A percentile compares a stretch with the other conserved stretches of the same genome.
These are phyloP conservation scores for Boletus vermiculosoides DNA, from an alignment of 768 basidiomycete genomes.

Conservation along the genomic window DNA sequence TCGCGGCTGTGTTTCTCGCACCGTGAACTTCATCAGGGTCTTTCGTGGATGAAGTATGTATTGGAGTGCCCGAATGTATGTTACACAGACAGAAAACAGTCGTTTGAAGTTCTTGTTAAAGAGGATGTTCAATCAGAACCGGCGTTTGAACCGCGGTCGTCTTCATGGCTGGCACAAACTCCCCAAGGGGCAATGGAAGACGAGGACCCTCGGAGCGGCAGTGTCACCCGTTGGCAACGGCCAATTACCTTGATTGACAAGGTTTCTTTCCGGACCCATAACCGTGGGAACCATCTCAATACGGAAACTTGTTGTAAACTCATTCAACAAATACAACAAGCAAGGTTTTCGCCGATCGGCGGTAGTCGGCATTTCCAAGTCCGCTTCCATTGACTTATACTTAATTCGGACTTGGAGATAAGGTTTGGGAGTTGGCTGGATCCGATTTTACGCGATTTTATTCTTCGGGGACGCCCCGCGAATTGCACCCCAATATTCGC, in stretches of 20 bases:
- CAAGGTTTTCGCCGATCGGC: too few species aligned
- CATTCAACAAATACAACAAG: too few species aligned
- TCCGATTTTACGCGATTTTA: not conserved
- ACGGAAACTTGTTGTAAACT: too few species aligned
- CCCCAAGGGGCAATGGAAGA: not conserved
- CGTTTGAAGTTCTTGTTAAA: not conserved
- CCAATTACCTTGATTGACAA: too few species aligned
- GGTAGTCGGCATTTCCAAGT: too few species aligned
- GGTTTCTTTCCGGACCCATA: too few species aligned
- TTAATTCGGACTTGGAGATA: not conserved
- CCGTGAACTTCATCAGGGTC: not conserved
- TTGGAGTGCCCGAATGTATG: not conserved
- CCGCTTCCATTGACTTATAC: too few species aligned
- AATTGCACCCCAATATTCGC: not conserved
- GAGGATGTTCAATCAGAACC: not conserved
- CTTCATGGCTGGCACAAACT: not conserved
- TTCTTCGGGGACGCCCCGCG: not conserved
- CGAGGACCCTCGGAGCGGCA: not conserved
- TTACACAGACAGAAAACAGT: not conserved
- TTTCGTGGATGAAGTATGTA: not conserved
- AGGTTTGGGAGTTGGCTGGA: not conserved
- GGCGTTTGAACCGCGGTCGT: too few species aligned
- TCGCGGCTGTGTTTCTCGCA: not conserved
- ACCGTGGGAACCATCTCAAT: too few species aligned
- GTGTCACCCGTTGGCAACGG: not conserved